Evolutionary conservation across 768 basidiomycete genomes (phyloP).

Genomic region (Russula brevipes): DNA sequence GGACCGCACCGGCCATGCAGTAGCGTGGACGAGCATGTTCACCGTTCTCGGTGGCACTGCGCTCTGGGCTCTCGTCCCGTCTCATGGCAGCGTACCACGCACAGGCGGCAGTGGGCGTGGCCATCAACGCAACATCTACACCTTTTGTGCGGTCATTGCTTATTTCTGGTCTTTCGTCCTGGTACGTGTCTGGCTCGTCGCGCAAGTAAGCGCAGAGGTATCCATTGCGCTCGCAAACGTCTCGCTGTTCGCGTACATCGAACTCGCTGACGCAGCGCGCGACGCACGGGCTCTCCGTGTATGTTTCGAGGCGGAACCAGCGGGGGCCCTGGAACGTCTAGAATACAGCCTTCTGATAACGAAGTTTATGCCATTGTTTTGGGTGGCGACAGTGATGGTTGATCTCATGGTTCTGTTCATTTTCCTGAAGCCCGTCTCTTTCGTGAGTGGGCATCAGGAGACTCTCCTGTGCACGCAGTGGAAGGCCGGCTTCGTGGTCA

Average conservation of each 20-base stretch:
- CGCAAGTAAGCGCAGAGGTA: slow-evolving; percentile 80
- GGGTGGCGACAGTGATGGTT: slow-evolving; percentile 35
- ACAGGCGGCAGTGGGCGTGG: slow-evolving; percentile 49
- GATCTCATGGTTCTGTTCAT: slow-evolving; percentile 68
- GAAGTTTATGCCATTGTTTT: background rate
- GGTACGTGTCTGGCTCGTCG: slow-evolving; percentile 54
- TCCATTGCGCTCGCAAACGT: slow-evolving; percentile 58
- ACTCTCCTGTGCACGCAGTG: slow-evolving; percentile 88
- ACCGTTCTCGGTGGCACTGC: slow-evolving; percentile 49
- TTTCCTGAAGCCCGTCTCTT: slow-evolving; percentile 76
- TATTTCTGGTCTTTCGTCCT: slow-evolving; percentile 65
- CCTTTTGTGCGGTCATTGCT: slow-evolving; percentile 56
- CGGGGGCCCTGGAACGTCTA: slow-evolving; percentile 37
- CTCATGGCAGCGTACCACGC: slow-evolving; percentile 57
- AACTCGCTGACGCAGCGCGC: slow-evolving; percentile 74
- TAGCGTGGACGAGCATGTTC: slow-evolving; percentile 52
- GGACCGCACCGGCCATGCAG: slow-evolving; percentile 51
- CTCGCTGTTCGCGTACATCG: slow-evolving; percentile 67
- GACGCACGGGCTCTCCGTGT: slow-evolving; percentile 56
- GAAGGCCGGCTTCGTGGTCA: slow-evolving; percentile 88
- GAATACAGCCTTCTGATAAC: slow-evolving; percentile 18
- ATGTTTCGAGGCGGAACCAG: slow-evolving; percentile 47
- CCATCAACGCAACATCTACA: slow-evolving; percentile 86
- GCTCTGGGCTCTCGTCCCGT: slow-evolving; percentile 73
- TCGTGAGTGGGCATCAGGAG: slow-evolving; percentile 88